Evolutionary conservation across 164 flowering plant genomes (phyloP).

Genomic region (Berberis vulgaris): DNA sequence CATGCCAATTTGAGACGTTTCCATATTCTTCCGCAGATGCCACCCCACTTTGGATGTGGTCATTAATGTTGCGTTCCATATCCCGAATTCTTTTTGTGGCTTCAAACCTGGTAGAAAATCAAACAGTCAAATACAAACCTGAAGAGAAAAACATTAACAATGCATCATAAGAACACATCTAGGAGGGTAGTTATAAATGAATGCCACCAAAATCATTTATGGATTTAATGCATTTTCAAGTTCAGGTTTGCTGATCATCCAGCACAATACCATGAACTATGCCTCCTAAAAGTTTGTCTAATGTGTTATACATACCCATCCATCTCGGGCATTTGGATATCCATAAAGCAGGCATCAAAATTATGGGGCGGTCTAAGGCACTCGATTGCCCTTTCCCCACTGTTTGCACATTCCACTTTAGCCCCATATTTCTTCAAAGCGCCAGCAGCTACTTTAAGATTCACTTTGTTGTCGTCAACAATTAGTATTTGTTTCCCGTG

Average conservation of each 20-base stretch:
- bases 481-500: conserved; percentile 69
- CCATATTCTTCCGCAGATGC: conserved; percentile 27
- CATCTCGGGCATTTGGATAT: conserved; percentile 98
- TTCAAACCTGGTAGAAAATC: conserved; percentile 52
- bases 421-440: conserved; percentile 93
- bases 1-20: conserved; percentile 46
- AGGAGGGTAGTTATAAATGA: too few species aligned
- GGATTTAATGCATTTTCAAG: too few species aligned
- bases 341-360: conserved; percentile 98
- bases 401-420: conserved; percentile 58
- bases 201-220: too few species aligned
- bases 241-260: too few species aligned
- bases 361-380: conserved; percentile 67
- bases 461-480: conserved; percentile 83
- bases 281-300: neutral
- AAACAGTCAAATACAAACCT: neutral
- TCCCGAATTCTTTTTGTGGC: conserved; percentile 76
- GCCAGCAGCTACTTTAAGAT: conserved; percentile 81
- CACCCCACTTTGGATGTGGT: conserved; percentile 37
- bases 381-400: conserved; percentile 56
- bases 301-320: conserved; percentile 59
- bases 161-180: too few species aligned
- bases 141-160: neutral
- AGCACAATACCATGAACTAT: too few species aligned
- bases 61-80: conserved; percentile 43